Percentiles rank a stretch among this genome's conserved stretches.
phyloP scores from a whole-genome alignment of 768 basidiomycete genomes.

The Serendipita indica region DNA sequence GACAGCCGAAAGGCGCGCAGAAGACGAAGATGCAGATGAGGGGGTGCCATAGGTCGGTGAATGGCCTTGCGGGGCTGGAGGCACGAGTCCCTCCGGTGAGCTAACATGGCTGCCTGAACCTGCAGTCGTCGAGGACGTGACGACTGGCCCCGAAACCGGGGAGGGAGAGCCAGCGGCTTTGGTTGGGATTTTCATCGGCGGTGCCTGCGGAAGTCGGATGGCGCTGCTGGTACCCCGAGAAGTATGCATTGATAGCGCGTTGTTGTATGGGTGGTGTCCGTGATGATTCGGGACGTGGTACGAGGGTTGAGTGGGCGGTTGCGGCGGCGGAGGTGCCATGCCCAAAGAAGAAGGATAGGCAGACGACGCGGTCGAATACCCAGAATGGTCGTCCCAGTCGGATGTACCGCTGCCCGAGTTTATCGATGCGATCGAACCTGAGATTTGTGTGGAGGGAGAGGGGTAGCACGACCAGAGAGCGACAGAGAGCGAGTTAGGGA shows the following conservation, averaged over 20 bases:
- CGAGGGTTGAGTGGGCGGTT: background rate
- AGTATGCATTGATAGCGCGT: background rate
- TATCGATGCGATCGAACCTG: conserved; percentile 10
- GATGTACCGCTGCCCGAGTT: conserved; percentile 10
- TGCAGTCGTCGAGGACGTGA: background rate
- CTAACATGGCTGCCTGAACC: background rate
- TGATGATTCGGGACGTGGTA: conserved; percentile 3
- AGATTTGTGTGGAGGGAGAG: background rate
- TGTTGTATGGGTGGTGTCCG: conserved; percentile 7
- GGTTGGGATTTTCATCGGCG: conserved; percentile 4
- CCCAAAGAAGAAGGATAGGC: conserved; percentile 2
- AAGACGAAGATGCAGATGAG: conserved; percentile 2
- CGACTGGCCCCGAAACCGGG: background rate
- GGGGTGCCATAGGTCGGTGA: background rate
- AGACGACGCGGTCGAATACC: conserved; percentile 8
- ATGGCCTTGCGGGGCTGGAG: background rate
- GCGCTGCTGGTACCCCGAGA: background rate
- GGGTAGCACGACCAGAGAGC: background rate
- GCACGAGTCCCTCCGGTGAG: background rate
- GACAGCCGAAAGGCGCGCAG: background rate
- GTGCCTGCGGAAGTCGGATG: conserved; percentile 7
- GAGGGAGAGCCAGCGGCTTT: conserved; percentile 8
- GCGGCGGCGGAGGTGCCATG: conserved; percentile 4
- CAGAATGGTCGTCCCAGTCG: conserved; percentile 10
- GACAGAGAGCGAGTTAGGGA: background rate